A percentile compares a stretch with the other conserved stretches of the same genome.
Evolutionary conservation across 139 green algal species (phyloP).

Genomic region (Spirogloea muscicola): DNA sequence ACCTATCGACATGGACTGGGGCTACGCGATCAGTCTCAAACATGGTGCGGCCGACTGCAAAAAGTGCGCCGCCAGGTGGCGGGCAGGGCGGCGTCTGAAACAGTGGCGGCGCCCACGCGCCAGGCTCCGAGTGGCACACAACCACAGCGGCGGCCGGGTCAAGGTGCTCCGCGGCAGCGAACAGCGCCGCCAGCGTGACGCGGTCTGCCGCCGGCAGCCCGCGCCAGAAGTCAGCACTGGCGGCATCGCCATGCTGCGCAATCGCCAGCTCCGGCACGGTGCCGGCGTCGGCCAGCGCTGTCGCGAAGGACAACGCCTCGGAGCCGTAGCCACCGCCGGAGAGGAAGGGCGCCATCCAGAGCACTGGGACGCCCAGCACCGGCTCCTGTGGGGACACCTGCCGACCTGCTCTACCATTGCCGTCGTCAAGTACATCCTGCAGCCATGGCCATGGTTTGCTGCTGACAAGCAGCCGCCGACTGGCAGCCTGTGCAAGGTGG

Average conservation of each 20-base stretch:
- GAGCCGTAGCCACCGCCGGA: constrained; percentile 41
- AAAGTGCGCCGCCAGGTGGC: constrained; percentile 18
- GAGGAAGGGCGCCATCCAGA: constrained; percentile 44
- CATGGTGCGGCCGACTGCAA: constrained; percentile 51
- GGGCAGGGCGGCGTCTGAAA: constrained; percentile 47
- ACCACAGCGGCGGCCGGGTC: no score
- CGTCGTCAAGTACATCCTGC: not conserved
- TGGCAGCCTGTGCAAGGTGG: no score
- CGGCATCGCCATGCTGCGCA: constrained; percentile 31
- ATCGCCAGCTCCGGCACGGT: constrained; percentile 1
- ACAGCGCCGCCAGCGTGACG: no score
- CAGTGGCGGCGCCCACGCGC: constrained; percentile 43
- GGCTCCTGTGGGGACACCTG: not conserved
- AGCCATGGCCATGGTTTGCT: no score
- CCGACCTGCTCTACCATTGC: not conserved
- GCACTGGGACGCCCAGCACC: constrained; percentile 1
- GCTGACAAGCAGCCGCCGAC: no score
- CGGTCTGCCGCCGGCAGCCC: no score
- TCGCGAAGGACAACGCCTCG: constrained; percentile 29
- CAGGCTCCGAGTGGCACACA: constrained; percentile 51
- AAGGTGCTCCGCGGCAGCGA: no score
- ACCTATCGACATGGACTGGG: constrained; percentile 42
- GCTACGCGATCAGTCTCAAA: constrained; percentile 53
- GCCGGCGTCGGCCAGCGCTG: constrained; percentile 4
- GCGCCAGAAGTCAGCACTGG: constrained; percentile 15